Conservation (phyloP, 2,329 filamentous ascomycete species). For the Shiraia bambusicola region DNA sequence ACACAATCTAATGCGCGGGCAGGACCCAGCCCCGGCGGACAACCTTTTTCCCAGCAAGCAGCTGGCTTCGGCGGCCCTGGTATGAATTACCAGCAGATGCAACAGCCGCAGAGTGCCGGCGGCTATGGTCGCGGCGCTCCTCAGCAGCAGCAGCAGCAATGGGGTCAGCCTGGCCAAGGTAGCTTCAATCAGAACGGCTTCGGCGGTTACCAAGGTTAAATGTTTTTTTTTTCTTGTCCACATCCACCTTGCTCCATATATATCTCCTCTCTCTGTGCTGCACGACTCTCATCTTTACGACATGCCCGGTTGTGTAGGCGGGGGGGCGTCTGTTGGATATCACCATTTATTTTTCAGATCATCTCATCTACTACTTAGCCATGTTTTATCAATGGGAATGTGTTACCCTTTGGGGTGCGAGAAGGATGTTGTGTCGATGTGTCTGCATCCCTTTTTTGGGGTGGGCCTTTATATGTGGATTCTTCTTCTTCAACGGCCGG, state of each 20-base stretch:
- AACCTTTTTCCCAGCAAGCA: conserved; percentile 58
- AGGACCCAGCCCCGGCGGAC: conserved; percentile 61
- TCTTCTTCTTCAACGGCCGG: conserved; percentile 22
- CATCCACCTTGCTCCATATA: conserved; percentile 19
- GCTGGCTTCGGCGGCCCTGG: conserved; percentile 65
- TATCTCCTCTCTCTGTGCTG: conserved; percentile 34
- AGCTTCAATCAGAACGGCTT: conserved; percentile 57
- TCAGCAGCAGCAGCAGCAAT: conserved; percentile 54
- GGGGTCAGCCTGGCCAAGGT: conserved; percentile 54
- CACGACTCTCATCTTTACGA: conserved; percentile 33
- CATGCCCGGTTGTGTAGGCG: conserved; percentile 39
- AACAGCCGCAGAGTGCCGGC: conserved; percentile 66
- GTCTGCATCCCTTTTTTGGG: conserved; percentile 1
- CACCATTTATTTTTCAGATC: conserved; percentile 27
- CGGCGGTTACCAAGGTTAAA: conserved; percentile 61
- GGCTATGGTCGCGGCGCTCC: conserved; percentile 77
- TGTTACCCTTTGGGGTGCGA: conserved; percentile 30
- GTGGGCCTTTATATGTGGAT: conserved; percentile 20
- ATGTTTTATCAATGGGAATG: conserved; percentile 33
- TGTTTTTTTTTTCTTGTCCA: conserved; percentile 11
- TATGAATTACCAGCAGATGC: conserved; percentile 48
- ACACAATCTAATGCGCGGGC: conserved; percentile 42
- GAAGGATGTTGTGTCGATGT: conserved; percentile 17
- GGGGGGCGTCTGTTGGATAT: conserved; percentile 43
- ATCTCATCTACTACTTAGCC: conserved; percentile 35